Conservation (phyloP, 2,329 filamentous ascomycete species). For the Knufia fluminis region DNA sequence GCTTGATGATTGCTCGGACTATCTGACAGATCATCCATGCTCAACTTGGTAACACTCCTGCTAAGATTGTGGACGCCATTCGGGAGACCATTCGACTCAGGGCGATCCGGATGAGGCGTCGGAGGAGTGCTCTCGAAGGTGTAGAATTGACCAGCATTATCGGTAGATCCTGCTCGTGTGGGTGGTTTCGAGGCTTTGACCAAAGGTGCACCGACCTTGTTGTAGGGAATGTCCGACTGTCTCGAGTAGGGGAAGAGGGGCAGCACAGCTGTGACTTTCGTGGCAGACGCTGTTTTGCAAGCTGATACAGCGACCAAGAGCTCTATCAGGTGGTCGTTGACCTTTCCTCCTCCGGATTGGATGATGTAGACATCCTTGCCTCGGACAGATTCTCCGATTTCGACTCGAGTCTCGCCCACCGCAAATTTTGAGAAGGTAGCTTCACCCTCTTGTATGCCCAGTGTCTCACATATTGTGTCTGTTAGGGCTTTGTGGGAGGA, state of each 20-base stretch:
- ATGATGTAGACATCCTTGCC: constrained; percentile 99
- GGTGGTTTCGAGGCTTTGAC: constrained; percentile 51
- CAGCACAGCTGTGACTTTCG: constrained; percentile 84
- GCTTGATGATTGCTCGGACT: constrained; percentile 34
- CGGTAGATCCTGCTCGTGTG: constrained; percentile 25
- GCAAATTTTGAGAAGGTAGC: constrained; percentile 86
- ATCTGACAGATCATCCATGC: constrained; percentile 49
- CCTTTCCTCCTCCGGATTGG: constrained; percentile 80
- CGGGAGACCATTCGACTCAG: constrained; percentile 55
- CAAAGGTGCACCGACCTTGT: constrained; percentile 85
- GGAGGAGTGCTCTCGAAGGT: constrained; percentile 89
- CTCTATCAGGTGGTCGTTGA: constrained; percentile 95
- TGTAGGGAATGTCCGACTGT: constrained; percentile 93
- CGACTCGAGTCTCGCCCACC: constrained; percentile 86
- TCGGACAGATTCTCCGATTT: constrained; percentile 91
- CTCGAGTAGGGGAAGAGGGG: constrained; percentile 95
- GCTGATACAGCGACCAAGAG: constrained; percentile 97
- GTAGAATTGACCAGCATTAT: constrained; percentile 43
- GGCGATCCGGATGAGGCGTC: constrained; percentile 66
- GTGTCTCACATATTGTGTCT: constrained; percentile 75
- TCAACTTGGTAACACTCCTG: constrained; percentile 62
- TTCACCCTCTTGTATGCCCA: constrained; percentile 77
- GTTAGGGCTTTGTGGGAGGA: constrained; percentile 85
- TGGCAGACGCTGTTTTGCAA: constrained; percentile 88
- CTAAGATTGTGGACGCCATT: constrained; percentile 63